phyloP scores from a whole-genome alignment of 2,329 filamentous ascomycete species.

The Alternaria gansuensis region DNA sequence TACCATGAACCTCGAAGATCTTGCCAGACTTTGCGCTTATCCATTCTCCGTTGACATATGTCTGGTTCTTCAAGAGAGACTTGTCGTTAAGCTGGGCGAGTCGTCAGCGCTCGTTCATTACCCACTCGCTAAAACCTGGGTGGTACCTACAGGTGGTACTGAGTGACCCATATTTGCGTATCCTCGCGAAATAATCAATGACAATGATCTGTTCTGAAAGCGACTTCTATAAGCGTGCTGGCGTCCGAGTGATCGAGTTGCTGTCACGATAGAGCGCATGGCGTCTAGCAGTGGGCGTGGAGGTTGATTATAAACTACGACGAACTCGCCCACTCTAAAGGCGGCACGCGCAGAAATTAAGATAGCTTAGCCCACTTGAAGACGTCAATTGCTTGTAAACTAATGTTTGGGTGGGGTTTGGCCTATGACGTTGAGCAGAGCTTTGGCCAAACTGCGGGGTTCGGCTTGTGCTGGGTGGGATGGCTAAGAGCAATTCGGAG shows the following conservation, averaged over 20 bases:
- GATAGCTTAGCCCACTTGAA: slow-evolving; percentile 11
- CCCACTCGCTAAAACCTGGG: neutral
- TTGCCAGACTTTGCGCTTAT: slow-evolving; percentile 83
- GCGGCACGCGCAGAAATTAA: slow-evolving; percentile 14
- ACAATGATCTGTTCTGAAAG: slow-evolving; percentile 46
- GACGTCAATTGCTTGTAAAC: slow-evolving; percentile 15
- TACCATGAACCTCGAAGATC: slow-evolving; percentile 82
- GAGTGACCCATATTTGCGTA: slow-evolving; percentile 57
- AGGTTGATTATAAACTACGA: slow-evolving; percentile 16
- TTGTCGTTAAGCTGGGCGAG: slow-evolving; percentile 58
- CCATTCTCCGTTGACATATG: slow-evolving; percentile 95
- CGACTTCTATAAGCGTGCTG: slow-evolving; percentile 43
- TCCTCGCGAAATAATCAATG: slow-evolving; percentile 48
- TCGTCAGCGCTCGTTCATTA: slow-evolving; percentile 23
- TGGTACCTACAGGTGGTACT: slow-evolving; percentile 51
- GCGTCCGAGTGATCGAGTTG: slow-evolving; percentile 44
- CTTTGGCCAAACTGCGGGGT: slow-evolving; percentile 24
- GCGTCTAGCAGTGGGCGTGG: slow-evolving; percentile 15
- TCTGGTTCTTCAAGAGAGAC: slow-evolving; percentile 79
- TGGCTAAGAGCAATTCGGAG: slow-evolving; percentile 2
- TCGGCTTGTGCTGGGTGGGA: slow-evolving; percentile 14
- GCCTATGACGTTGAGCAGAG: slow-evolving; percentile 25
- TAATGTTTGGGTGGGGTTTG: slow-evolving; percentile 1
- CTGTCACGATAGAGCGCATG: slow-evolving; percentile 49
- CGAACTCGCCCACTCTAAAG: slow-evolving; percentile 7